These are phyloP conservation scores for Malassezia slooffiae DNA, from an alignment of 1,284 basidiomycete species.

Conservation along the genomic window DNA sequence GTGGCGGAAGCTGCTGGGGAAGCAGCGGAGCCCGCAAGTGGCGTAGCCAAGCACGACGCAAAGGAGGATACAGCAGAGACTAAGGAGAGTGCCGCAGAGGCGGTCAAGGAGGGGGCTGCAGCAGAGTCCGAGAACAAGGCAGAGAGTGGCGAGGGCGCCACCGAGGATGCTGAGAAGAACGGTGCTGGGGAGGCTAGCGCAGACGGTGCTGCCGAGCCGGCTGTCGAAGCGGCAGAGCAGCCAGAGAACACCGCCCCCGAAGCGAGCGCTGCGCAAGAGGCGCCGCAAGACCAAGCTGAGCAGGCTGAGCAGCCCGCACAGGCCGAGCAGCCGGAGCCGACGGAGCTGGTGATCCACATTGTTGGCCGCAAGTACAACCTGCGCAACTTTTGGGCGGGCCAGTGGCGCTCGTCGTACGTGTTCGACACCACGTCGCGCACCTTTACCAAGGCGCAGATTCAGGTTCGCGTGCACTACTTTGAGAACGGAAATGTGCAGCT, in stretches of 20 bases:
- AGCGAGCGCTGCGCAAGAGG: slow-evolving; percentile 1
- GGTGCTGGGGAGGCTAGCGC: no score
- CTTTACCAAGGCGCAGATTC: slow-evolving; percentile 13
- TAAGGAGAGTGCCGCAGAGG: no score
- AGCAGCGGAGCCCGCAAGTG: no score
- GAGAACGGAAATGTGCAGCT: slow-evolving; percentile 46
- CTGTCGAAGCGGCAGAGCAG: not conserved
- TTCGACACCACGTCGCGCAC: slow-evolving; percentile 14
- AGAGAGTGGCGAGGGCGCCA: no score
- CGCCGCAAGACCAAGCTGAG: slow-evolving; percentile 6
- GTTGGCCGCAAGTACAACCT: slow-evolving; percentile 42
- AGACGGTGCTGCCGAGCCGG: not conserved
- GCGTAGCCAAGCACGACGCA: no score
- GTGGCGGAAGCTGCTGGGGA: no score
- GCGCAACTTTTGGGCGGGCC: slow-evolving; percentile 42
- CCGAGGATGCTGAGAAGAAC: not conserved
- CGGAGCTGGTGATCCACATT: slow-evolving; percentile 22
- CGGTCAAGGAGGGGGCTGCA: slow-evolving; percentile 4
- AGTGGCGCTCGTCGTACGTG: slow-evolving; percentile 34
- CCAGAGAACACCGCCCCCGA: slow-evolving; percentile 1
- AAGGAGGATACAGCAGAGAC: no score
- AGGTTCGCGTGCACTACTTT: slow-evolving; percentile 42
- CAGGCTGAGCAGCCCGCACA: no score
- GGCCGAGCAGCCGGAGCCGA: slow-evolving; percentile 7
- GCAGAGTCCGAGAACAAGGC: slow-evolving; percentile 4